Conservation (phyloP, 306 rosid genomes). For the Phaseolus lunatus region DNA sequence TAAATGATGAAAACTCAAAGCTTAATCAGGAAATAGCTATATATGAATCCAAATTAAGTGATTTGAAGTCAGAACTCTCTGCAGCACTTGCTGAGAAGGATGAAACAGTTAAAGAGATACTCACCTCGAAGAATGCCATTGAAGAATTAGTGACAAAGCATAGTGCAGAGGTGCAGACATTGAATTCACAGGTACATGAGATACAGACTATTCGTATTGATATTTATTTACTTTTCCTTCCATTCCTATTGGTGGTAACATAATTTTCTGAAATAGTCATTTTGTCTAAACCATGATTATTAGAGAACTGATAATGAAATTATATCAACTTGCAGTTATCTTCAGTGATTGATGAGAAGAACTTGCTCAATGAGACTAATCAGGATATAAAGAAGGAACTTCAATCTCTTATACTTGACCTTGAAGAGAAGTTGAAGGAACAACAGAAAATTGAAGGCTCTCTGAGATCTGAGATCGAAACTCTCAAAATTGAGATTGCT, state of each 20-base stretch:
- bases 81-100: constrained; percentile 65
- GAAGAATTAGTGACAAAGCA: constrained; percentile 68
- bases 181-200: constrained; percentile 79
- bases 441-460: constrained; percentile 63
- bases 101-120: constrained; percentile 61
- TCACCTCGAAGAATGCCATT: constrained; percentile 51
- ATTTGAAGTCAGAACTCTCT: constrained; percentile 61
- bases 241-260: constrained; percentile 3
- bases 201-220: background rate
- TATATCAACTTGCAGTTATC: constrained; percentile 66
- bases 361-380: constrained; percentile 72
- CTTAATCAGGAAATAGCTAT: constrained; percentile 65
- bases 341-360: constrained; percentile 77
- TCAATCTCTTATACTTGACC: constrained; percentile 63
- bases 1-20: constrained; percentile 65
- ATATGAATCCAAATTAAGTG: constrained; percentile 65
- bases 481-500: constrained; percentile 65
- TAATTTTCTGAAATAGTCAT: constrained; percentile 11
- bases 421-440: constrained; percentile 78
- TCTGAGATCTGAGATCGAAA: constrained; percentile 69
- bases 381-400: constrained; percentile 77
- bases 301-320: constrained; percentile 37
- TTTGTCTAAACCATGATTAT: constrained; percentile 6
- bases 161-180: constrained; percentile 65
- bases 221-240: constrained; percentile 13